These are phyloP conservation scores for Excoecaria agallocha DNA, from an alignment of 345 rosid species.

Conservation along the genomic window DNA sequence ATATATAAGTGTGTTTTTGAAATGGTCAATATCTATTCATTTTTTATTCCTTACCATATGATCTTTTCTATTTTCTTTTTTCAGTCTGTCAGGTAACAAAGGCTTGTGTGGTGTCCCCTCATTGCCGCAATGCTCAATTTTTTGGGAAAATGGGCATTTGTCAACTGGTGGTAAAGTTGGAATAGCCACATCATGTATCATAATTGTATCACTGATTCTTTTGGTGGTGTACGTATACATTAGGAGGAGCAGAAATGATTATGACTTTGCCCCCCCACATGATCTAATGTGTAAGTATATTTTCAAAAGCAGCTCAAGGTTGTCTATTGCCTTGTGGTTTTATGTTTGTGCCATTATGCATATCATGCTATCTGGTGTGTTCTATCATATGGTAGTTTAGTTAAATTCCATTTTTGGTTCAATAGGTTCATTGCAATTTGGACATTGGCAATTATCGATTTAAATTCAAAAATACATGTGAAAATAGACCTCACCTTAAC, in stretches of 20 bases:
- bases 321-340: background rate
- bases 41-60: slow-evolving; percentile 5
- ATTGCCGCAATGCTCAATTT: slow-evolving; percentile 62
- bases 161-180: slow-evolving; percentile 81
- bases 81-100: slow-evolving; percentile 91
- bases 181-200: slow-evolving; percentile 55
- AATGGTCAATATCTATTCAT: background rate
- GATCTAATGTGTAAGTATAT: slow-evolving; percentile 75
- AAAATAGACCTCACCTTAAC: background rate
- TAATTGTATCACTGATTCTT: slow-evolving; percentile 40
- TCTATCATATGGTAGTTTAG: background rate
- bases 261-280: slow-evolving; percentile 91
- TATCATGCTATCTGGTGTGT: background rate
- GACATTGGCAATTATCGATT: background rate
- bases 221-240: slow-evolving; percentile 57
- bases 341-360: background rate
- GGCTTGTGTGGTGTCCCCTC: slow-evolving; percentile 86
- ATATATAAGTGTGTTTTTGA: background rate
- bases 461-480: background rate
- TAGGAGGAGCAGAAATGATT: slow-evolving; percentile 67
- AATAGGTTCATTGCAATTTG: background rate
- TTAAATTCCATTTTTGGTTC: background rate
- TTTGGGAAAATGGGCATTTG: slow-evolving; percentile 86
- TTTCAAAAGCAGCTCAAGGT: slow-evolving; percentile 6
- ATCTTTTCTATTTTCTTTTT: slow-evolving; percentile 14